Base-by-base conservation (phyloP, 768 basidiomycete species). In the Gautieria morchelliformis region DNA sequence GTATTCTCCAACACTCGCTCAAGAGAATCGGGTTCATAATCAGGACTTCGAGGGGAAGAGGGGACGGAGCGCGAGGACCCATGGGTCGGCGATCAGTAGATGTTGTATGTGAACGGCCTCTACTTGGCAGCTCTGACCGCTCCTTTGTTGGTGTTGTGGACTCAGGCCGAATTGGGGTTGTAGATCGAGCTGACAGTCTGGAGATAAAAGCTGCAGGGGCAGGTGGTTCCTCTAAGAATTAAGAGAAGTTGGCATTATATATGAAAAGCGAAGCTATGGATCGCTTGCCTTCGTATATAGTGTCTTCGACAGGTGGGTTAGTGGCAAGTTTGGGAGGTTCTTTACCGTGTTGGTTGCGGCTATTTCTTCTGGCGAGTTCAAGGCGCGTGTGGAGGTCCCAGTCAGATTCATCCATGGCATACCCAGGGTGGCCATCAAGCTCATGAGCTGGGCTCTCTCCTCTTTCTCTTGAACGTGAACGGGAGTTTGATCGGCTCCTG, bases 321-420 rank as follows among this genome's bases (percentile, higher is more conserved):
- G 78, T 64, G 6, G 72, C 64, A 53, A 78, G 61, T 46, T 72
- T 63, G 10, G 73, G 58, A 45, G 72, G 65, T 49, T 68, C 66
- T 49, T 78, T 77, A 17, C 74, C 77, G 58, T 80, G 78, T 63
- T 92, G 90, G 67, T 78, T 87, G 64, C 84, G 77, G 66, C 90
- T 91, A 66, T 96, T 96, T 62, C 80, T 79, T 59, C 89, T 75
- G 5, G 93, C 93, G 50, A 95, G 72, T 60, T 89, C 89, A 52
- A 96, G 71, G 49, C 86, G 84, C 72, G 81, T 75, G 20, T 84
- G 78, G 53, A 95, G 74, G 66, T 94, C 87, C 63, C 79, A 78
- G 64, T 92, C 89, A 15, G 85, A 88, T 51, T 79, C 74, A 60
- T 89, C 84, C 61, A 80, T 69, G 5, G 68, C 70, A 61, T 66